Base-by-base conservation (phyloP, 2,329 filamentous ascomycete genomes). In the Arachnomyces sp. region DNA sequence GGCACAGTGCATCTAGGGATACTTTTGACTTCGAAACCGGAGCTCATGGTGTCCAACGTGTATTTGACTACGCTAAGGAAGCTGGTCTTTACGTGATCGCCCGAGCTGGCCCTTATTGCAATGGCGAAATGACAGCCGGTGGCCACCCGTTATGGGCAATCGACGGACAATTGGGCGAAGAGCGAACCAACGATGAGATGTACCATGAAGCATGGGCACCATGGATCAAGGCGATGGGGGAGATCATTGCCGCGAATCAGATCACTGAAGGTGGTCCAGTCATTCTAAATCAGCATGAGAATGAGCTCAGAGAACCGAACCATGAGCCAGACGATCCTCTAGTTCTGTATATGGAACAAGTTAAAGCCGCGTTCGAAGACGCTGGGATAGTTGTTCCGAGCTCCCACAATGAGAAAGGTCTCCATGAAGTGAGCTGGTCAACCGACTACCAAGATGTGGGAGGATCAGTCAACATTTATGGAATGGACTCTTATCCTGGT, bases 371-470 rank as follows among this genome's bases (percentile, higher is more conserved):
- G 2, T 72, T 71, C 43, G 53, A 58, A 16, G 61, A 63, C 1
- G 65, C 64, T 3, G 71, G 71, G 0, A 59, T 76, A 11, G 60
- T 70, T 2, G 70, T 76, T 1, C 73, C 72, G 2, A 60, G 65
- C 18, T 66, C 65, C 0, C 60, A 66, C 44, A 76, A 76, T 36
- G 71, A 74, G 43, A 73, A 74, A 42, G 71, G 70, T 0, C 63
- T 71, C 53, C 58, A 71, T 25, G 54, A 57, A 2, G 50, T 64
- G 43, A 25, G 20, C 20, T 25, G 72, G 73, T 73, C 71, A 7
- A 70, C 65, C 0, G 73, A 76, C 45, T 77, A 76, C 49, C 48
- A 73, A 30, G 60, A 76, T 42, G 72, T 76, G 1, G 73, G 73
- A n/a, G 73, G 73, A 3, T 63, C 70, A 3, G 70, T 76, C 15